Evolutionary conservation across 2,329 filamentous ascomycete species (phyloP).

Genomic region (Hypomyces rosellus): DNA sequence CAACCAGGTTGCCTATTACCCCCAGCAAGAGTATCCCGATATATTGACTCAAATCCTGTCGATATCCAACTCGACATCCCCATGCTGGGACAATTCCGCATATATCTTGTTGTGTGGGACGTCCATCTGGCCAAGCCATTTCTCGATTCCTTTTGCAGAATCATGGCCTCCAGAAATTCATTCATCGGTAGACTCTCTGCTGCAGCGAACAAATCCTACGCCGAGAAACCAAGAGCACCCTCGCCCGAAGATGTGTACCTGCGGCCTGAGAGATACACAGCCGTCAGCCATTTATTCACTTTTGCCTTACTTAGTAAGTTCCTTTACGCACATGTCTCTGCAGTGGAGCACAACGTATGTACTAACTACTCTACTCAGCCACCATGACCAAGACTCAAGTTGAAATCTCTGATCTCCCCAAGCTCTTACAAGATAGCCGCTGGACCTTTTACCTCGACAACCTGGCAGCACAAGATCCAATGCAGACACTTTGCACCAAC

Average conservation of each 20-base stretch:
- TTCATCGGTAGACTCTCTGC: constrained; percentile 55
- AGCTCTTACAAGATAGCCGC: constrained; percentile 54
- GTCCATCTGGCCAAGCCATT: constrained; percentile 51
- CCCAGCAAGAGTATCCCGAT: constrained; percentile 65
- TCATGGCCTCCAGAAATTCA: constrained; percentile 44
- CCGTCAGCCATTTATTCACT: constrained; percentile 63
- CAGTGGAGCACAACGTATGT: not conserved
- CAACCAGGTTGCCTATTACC: constrained; percentile 52
- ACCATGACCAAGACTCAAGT: constrained; percentile 56
- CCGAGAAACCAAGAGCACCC: constrained; percentile 47
- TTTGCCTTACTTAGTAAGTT: constrained; percentile 59
- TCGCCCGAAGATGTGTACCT: constrained; percentile 60
- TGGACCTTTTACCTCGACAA: constrained; percentile 72
- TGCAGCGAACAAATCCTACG: constrained; percentile 56
- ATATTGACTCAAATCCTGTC: constrained; percentile 71
- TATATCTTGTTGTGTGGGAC: constrained; percentile 65
- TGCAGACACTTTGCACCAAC: constrained; percentile 50
- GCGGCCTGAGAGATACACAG: constrained; percentile 61
- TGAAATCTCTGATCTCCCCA: constrained; percentile 60
- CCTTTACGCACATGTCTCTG: not conserved
- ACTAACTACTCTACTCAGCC: constrained; percentile 30
- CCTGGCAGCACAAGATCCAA: constrained; percentile 48
- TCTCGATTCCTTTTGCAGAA: constrained; percentile 51
- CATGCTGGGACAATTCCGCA: constrained; percentile 68
- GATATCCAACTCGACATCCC: constrained; percentile 74